Percentiles rank a stretch among this genome's conserved stretches.
Evolutionary conservation across 768 basidiomycete species (phyloP).

Genomic region (Tylopilus rubrobrunneus): DNA sequence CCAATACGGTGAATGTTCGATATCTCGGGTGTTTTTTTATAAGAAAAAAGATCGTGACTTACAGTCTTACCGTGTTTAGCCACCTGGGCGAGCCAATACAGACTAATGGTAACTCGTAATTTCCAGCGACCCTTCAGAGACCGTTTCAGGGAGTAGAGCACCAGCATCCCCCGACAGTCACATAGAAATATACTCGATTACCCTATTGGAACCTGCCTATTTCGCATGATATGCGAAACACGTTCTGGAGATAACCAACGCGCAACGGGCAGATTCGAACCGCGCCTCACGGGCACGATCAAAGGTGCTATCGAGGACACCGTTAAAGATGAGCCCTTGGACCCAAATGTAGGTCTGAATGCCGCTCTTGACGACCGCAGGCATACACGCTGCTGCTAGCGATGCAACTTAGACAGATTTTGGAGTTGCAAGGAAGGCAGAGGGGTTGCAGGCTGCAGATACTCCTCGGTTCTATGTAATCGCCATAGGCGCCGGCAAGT

Average conservation of each 20-base stretch:
- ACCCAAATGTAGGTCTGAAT: constrained; percentile 10
- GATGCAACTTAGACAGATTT: constrained; percentile 14
- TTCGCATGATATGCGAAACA: constrained; percentile 2
- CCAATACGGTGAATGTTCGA: neutral
- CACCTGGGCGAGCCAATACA: neutral
- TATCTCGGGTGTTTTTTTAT: neutral
- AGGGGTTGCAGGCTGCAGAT: constrained; percentile 10
- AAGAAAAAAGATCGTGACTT: neutral
- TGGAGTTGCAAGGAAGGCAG: constrained; percentile 22
- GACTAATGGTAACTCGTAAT: constrained; percentile 11
- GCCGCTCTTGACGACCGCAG: constrained; percentile 8
- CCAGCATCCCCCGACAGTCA: constrained; percentile 1
- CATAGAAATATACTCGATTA: constrained; percentile 1
- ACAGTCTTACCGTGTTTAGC: neutral
- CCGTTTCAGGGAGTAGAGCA: constrained; percentile 3
- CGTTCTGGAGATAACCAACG: constrained; percentile 19
- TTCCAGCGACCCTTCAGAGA: constrained; percentile 5
- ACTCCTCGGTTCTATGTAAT: constrained; percentile 18
- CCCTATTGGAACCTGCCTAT: constrained; percentile 2
- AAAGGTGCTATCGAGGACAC: constrained; percentile 11
- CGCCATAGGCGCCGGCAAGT: constrained; percentile 19
- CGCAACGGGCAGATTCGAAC: constrained; percentile 17
- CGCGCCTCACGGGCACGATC: constrained; percentile 13
- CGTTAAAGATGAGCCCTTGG: constrained; percentile 4
- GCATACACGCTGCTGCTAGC: neutral